phyloP scores from a whole-genome alignment of 176 grass and related monocot species.

The Poa pratensis region DNA sequence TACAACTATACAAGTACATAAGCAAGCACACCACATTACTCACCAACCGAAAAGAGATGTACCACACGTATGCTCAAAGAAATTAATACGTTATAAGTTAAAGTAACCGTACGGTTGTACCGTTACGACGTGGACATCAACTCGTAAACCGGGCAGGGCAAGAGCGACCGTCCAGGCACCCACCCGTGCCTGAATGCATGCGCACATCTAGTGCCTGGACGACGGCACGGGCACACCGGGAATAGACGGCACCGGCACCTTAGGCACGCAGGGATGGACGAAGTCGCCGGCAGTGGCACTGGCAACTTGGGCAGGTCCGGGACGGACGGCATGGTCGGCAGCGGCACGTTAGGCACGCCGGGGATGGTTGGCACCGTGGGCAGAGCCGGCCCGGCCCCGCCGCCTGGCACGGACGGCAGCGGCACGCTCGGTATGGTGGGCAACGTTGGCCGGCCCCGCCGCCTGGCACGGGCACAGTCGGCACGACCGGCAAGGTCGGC shows the following conservation, averaged over 20 bases:
- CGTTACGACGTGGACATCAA: neutral
- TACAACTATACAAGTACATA: no score
- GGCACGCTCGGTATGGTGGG: neutral
- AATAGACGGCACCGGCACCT: neutral
- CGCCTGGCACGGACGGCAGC: no score
- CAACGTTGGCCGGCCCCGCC: no score
- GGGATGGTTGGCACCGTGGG: neutral
- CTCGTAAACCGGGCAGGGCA: neutral
- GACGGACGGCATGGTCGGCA: neutral
- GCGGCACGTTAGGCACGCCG: neutral
- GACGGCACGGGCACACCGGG: neutral
- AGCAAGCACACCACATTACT: no score
- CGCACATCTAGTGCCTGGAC: neutral
- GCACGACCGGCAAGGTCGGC: neutral
- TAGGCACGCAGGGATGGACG: neutral
- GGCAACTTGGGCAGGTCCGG: neutral
- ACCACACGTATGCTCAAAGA: no score
- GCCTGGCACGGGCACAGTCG: no score
- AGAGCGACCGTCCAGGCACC: neutral
- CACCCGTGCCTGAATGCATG: neutral
- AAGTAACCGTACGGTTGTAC: no score
- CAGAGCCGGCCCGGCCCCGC: no score
- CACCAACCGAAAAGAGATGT: no score
- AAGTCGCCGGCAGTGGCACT: neutral
- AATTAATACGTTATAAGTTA: no score